A percentile compares a stretch with the other conserved stretches of the same genome.
phyloP scores from a whole-genome alignment of 331 rosid genomes.

The Quercus phellos region DNA sequence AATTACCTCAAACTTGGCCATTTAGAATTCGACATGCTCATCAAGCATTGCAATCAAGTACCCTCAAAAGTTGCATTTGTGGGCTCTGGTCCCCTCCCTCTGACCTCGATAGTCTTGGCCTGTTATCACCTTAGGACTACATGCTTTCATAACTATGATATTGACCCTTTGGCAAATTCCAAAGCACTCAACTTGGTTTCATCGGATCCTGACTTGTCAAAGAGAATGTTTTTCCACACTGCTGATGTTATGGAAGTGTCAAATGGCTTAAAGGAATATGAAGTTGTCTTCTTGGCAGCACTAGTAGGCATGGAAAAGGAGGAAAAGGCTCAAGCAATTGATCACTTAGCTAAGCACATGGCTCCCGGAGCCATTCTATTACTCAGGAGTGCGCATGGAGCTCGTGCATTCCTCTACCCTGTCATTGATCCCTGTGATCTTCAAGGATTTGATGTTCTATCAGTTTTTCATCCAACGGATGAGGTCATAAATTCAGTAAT shows the following conservation, averaged over 20 bases:
- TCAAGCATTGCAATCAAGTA: slow-evolving; percentile 29
- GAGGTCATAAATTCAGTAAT: slow-evolving; percentile 81
- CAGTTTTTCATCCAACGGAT: slow-evolving; percentile 72
- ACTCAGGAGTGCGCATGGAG: slow-evolving; percentile 85
- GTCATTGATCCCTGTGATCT: slow-evolving; percentile 62
- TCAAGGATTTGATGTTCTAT: slow-evolving; percentile 65
- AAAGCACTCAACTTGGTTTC: slow-evolving; percentile 45
- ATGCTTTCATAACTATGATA: slow-evolving; percentile 66
- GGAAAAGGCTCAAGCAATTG: slow-evolving; percentile 42
- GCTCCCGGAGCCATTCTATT: slow-evolving; percentile 58
- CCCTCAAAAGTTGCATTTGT: slow-evolving; percentile 61
- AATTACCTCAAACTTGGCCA: slow-evolving; percentile 49
- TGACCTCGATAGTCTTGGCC: slow-evolving; percentile 74
- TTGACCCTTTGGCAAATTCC: slow-evolving; percentile 59
- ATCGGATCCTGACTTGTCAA: slow-evolving; percentile 53
- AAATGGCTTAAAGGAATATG: slow-evolving; percentile 38
- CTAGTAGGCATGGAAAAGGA: slow-evolving; percentile 71
- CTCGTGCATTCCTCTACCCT: slow-evolving; percentile 79
- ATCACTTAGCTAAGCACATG: slow-evolving; percentile 65
- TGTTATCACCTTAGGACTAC: slow-evolving; percentile 51
- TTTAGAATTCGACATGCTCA: slow-evolving; percentile 37
- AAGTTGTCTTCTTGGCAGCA: slow-evolving; percentile 76
- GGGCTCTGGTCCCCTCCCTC: slow-evolving; percentile 90
- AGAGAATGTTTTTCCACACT: slow-evolving; percentile 69
- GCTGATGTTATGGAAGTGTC: slow-evolving; percentile 55